Conservation (phyloP, 768 basidiomycete genomes). For the Leccinum rimulosum region DNA sequence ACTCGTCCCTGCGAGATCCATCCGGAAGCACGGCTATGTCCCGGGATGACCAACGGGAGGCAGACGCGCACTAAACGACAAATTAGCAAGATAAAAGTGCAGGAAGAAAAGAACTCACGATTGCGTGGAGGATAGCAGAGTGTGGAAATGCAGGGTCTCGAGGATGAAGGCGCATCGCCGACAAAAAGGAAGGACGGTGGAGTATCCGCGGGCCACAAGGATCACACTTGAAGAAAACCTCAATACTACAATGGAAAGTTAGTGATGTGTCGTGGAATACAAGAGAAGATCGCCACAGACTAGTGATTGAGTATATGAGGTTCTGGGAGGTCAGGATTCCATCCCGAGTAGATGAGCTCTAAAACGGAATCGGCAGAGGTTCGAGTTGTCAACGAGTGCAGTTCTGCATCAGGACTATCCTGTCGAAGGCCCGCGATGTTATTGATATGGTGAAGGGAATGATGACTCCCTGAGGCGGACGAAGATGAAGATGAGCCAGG, state of each 20-base stretch:
- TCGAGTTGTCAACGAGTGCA: constrained; percentile 37
- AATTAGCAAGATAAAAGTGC: constrained; percentile 11
- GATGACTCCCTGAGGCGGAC: constrained; percentile 8
- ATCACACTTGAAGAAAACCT: constrained; percentile 85
- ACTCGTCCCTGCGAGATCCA: constrained; percentile 76
- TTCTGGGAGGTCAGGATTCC: constrained; percentile 84
- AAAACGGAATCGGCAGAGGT: constrained; percentile 52
- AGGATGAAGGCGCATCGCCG: constrained; percentile 77
- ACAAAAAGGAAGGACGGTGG: constrained; percentile 76
- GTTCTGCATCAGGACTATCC: constrained; percentile 52
- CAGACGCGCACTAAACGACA: constrained; percentile 63
- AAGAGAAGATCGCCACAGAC: constrained; percentile 42
- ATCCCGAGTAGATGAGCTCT: constrained; percentile 71
- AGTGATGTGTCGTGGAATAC: constrained; percentile 9
- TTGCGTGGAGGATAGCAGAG: constrained; percentile 87
- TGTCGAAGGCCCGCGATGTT: constrained; percentile 32
- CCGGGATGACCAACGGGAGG: constrained; percentile 79
- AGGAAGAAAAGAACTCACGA: constrained; percentile 45
- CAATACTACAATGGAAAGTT: constrained; percentile 51
- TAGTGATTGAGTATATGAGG: constrained; percentile 72
- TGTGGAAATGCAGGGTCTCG: constrained; percentile 84
- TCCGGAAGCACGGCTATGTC: constrained; percentile 65
- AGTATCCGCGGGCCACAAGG: constrained; percentile 84
- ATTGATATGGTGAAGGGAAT: not conserved
- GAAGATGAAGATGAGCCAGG: constrained; percentile 25